Conservation (phyloP, 257 asterid species). For the Hygrophila difformis region DNA sequence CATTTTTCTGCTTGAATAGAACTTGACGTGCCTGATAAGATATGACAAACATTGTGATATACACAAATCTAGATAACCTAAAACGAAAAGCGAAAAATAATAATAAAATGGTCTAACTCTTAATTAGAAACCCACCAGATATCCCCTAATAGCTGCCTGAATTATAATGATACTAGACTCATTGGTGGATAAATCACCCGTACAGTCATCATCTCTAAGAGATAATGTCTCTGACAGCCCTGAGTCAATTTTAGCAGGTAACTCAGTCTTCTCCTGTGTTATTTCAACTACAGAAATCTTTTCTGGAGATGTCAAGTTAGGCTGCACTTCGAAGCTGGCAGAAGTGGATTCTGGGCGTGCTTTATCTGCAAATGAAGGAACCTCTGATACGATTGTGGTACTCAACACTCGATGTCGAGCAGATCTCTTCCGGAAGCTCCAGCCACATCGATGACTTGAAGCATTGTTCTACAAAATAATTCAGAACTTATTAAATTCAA, state of each 20-base stretch:
- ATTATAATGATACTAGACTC: constrained; percentile 47
- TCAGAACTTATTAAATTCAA: neutral
- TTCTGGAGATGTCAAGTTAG: constrained; percentile 33
- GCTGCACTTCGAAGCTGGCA: constrained; percentile 35
- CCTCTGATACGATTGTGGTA: constrained; percentile 53
- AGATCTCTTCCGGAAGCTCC: constrained; percentile 94
- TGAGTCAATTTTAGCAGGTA: constrained; percentile 23
- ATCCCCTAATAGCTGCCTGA: constrained; percentile 66
- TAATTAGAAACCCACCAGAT: constrained; percentile 48
- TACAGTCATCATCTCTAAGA: constrained; percentile 26
- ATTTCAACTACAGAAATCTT: constrained; percentile 27
- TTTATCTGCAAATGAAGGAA: constrained; percentile 46
- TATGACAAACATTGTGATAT: neutral
- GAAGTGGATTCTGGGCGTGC: constrained; percentile 34
- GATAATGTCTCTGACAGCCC: constrained; percentile 25
- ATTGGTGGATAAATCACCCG: constrained; percentile 27
- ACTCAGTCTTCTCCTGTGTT: constrained; percentile 41
- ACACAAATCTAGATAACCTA: no score
- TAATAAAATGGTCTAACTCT: no score
- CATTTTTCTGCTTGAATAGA: constrained; percentile 45
- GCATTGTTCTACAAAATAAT: constrained; percentile 52
- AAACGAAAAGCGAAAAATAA: no score
- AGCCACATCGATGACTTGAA: constrained; percentile 65
- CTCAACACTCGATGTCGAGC: constrained; percentile 70
- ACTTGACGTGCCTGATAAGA: constrained; percentile 55